Conservation (phyloP, 495 filamentous ascomycete genomes). For the Pseudomonodictys pantanalensis region DNA sequence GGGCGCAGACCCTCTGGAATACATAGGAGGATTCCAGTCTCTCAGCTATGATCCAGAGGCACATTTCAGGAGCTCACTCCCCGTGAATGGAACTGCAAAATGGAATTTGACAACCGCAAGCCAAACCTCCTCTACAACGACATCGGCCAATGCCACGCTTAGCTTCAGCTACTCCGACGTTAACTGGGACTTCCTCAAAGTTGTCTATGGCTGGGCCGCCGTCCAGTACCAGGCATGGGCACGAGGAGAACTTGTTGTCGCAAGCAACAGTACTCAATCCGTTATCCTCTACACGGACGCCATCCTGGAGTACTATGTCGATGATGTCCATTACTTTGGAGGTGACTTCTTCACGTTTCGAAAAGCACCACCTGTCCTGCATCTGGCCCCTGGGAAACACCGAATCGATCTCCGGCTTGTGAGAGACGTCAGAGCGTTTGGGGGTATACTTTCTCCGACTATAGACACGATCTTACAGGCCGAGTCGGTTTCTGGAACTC, state of each 20-base stretch:
- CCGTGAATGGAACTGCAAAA: conserved; percentile 47
- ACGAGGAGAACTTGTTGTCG: conserved; percentile 48
- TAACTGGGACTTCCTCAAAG: conserved; percentile 52
- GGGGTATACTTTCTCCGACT: conserved; percentile 46
- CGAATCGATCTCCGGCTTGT: conserved; percentile 52
- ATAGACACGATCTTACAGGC: conserved; percentile 43
- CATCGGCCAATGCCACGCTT: conserved; percentile 39
- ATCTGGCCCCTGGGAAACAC: conserved; percentile 50
- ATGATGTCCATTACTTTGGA: conserved; percentile 52
- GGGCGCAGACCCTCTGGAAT: conserved; percentile 59
- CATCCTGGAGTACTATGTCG: conserved; percentile 53
- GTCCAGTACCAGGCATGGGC: conserved; percentile 61
- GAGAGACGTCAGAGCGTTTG: conserved; percentile 54
- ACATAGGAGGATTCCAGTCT: conserved; percentile 50
- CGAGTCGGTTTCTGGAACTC: conserved; percentile 18
- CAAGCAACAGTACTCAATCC: conserved; percentile 27
- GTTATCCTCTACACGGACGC: conserved; percentile 47
- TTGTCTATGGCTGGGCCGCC: conserved; percentile 59
- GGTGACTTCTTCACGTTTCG: conserved; percentile 57
- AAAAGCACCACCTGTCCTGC: conserved; percentile 49
- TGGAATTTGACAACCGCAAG: conserved; percentile 45
- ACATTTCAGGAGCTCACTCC: conserved; percentile 50
- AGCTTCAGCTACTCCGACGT: conserved; percentile 48
- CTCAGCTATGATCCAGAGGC: conserved; percentile 43
- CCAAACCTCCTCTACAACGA: conserved; percentile 16